A percentile compares a stretch with the other conserved stretches of the same genome.
Conservation (phyloP, 2,329 filamentous ascomycete genomes). For the Aspergillus carbonarius region DNA sequence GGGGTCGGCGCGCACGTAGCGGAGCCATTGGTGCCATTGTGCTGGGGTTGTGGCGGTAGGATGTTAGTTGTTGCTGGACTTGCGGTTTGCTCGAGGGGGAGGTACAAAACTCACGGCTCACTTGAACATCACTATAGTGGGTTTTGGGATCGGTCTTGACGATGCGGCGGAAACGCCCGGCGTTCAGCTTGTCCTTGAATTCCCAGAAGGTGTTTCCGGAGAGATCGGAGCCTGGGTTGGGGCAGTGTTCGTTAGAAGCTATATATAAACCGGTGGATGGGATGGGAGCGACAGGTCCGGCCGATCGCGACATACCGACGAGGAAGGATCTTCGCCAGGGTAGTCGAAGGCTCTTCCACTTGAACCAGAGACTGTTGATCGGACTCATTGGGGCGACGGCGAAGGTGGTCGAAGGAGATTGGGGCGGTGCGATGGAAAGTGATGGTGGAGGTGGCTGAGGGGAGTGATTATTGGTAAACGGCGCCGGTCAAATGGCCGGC, state of each 20-base stretch:
- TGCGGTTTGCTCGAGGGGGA: background rate
- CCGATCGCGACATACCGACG: slow-evolving; percentile 44
- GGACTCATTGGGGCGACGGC: slow-evolving; percentile 33
- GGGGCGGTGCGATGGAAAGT: background rate
- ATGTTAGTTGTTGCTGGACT: background rate
- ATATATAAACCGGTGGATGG: background rate
- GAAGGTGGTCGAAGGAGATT: background rate
- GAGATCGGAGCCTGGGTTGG: slow-evolving; percentile 56
- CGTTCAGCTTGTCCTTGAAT: slow-evolving; percentile 59
- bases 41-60: slow-evolving; percentile 40
- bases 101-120: slow-evolving; percentile 50
- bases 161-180: slow-evolving; percentile 57
- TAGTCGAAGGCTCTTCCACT: slow-evolving; percentile 62
- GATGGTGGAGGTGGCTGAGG: background rate
- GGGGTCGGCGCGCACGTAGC: slow-evolving; percentile 57
- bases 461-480: background rate
- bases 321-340: slow-evolving; percentile 63
- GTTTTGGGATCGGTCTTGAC: slow-evolving; percentile 55
- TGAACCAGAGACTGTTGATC: slow-evolving; percentile 56
- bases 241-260: background rate
- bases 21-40: slow-evolving; percentile 69
- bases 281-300: slow-evolving; percentile 14
- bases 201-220: slow-evolving; percentile 67
- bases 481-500: background rate
- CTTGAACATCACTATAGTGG: slow-evolving; percentile 60